phyloP scores from a whole-genome alignment of 345 rosid genomes.

The Eucalyptus regnans region DNA sequence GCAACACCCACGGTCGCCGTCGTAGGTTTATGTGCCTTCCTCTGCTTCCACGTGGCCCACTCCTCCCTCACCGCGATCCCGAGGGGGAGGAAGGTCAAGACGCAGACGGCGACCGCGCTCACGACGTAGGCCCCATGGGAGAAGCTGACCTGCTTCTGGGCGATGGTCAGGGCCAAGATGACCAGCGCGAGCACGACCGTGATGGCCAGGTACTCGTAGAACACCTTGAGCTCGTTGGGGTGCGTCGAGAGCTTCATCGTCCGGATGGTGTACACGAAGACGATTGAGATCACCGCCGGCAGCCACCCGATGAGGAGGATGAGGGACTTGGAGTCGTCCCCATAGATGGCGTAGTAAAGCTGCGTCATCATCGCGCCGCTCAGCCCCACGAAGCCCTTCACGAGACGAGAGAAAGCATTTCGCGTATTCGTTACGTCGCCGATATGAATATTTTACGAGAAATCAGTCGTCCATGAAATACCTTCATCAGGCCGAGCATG shows the following conservation, averaged over 20 bases:
- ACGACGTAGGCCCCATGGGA: background rate
- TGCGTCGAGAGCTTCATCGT: background rate
- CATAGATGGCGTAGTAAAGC: constrained; percentile 1
- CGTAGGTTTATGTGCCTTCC: background rate
- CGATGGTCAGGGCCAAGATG: background rate
- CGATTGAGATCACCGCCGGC: background rate
- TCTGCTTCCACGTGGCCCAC: background rate
- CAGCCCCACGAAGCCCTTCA: constrained; percentile 2
- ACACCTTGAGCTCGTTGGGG: background rate
- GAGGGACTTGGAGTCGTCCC: background rate
- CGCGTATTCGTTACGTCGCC: background rate
- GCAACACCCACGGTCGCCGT: background rate
- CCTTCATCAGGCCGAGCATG: background rate
- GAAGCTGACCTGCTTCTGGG: background rate
- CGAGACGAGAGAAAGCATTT: background rate
- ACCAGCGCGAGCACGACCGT: background rate
- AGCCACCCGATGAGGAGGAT: constrained; percentile 10
- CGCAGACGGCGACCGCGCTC: background rate
- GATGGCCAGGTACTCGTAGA: background rate
- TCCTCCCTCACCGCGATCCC: background rate
- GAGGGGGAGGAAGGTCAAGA: background rate
- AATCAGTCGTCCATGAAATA: background rate
- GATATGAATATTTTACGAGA: background rate
- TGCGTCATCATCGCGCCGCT: constrained; percentile 7
- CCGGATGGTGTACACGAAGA: background rate